phyloP scores from a whole-genome alignment of 371 early-diverging fungal genomes.

The Mortierella polycephala region DNA sequence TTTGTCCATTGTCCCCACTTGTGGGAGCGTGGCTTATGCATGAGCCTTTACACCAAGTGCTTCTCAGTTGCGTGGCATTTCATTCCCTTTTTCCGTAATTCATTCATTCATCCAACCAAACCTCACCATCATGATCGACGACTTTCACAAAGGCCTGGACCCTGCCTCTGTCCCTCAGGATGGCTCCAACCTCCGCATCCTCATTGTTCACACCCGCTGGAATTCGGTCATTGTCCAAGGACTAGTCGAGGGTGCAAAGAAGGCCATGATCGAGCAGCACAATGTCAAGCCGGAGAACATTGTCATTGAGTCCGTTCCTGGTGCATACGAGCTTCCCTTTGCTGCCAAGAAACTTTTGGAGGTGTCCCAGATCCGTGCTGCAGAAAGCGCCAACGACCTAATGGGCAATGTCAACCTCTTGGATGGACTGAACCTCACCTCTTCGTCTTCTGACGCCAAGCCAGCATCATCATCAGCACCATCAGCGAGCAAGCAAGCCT shows the following conservation, averaged over 20 bases:
- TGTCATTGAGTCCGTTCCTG: constrained; percentile 83
- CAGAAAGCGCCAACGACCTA: constrained; percentile 64
- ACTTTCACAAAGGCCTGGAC: constrained; percentile 80
- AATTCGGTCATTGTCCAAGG: constrained; percentile 85
- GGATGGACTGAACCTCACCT: constrained; percentile 45
- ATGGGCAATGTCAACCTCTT: constrained; percentile 61
- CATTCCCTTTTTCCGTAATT: background rate
- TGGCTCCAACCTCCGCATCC: constrained; percentile 77
- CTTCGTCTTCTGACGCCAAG: constrained; percentile 18
- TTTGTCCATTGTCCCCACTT: background rate
- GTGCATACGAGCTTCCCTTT: constrained; percentile 95
- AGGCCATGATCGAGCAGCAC: constrained; percentile 70
- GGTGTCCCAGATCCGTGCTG: constrained; percentile 68
- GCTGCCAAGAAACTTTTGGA: constrained; percentile 84
- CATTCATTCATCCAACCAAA: background rate
- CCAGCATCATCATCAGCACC: constrained; percentile 5
- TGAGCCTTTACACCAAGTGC: background rate
- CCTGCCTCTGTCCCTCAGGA: constrained; percentile 65
- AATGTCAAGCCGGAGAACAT: constrained; percentile 81
- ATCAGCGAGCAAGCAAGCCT: constrained; percentile 59
- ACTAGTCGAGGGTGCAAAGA: constrained; percentile 79
- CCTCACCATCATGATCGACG: constrained; percentile 44
- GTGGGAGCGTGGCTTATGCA: too few species aligned
- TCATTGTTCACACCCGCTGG: constrained; percentile 96
- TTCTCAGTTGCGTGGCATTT: background rate